Percentiles rank a stretch among this genome's conserved stretches.
Evolutionary conservation across 2,329 filamentous ascomycete genomes (phyloP).

Genomic region (Cladosporium sp.): DNA sequence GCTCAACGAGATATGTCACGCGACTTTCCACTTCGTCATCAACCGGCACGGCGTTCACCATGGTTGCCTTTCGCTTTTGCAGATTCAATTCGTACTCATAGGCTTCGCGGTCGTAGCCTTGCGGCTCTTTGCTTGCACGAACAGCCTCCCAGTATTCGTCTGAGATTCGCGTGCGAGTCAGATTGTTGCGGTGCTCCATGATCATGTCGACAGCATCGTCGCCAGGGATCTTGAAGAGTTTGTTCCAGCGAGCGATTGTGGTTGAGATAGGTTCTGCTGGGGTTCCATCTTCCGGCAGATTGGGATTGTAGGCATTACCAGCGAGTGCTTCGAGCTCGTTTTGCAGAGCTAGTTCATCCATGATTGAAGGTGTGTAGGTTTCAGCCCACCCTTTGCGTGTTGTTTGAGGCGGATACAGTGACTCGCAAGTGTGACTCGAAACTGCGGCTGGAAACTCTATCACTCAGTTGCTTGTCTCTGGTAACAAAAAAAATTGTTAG

Average conservation of each 20-base stretch:
- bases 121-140: slow-evolving; percentile 34
- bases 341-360: slow-evolving; percentile 32
- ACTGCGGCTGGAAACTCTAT: not conserved
- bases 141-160: slow-evolving; percentile 42
- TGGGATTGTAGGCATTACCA: slow-evolving; percentile 27
- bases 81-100: slow-evolving; percentile 44
- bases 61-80: slow-evolving; percentile 32
- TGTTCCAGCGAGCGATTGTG: slow-evolving; percentile 40
- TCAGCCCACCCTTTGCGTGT: not conserved
- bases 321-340: slow-evolving; percentile 33
- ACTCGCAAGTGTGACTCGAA: not conserved
- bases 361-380: slow-evolving; percentile 12
- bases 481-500: not conserved
- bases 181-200: slow-evolving; percentile 38
- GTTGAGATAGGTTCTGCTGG: slow-evolving; percentile 28
- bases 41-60: slow-evolving; percentile 27
- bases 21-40: slow-evolving; percentile 20
- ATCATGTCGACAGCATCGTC: slow-evolving; percentile 40
- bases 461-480: not conserved
- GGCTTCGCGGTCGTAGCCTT: slow-evolving; percentile 43
- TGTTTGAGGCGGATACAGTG: not conserved
- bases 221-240: slow-evolving; percentile 38
- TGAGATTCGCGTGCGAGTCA: slow-evolving; percentile 38
- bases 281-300: not conserved
- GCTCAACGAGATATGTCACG: slow-evolving; percentile 35